Evolutionary conservation across 306 rosid species (phyloP).

Genomic region (Cotoneaster glaucophyllus): DNA sequence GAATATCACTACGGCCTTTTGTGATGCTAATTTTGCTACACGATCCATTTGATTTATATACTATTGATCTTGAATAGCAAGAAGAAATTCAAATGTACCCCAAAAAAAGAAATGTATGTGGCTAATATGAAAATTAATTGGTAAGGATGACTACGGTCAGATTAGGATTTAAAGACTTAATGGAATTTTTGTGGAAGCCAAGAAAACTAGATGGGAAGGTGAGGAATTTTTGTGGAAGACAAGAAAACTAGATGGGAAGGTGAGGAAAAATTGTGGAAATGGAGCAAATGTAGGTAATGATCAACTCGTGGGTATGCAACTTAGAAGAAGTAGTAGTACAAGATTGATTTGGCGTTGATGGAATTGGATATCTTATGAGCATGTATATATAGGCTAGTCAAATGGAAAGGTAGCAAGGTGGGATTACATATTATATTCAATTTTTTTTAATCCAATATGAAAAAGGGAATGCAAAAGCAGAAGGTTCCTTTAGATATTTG

Average conservation of each 20-base stretch:
- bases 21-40: slow-evolving; percentile 61
- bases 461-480: slow-evolving; percentile 17
- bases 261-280: neutral
- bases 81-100: neutral
- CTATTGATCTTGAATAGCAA: no score
- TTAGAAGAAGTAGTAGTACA: neutral
- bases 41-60: slow-evolving; percentile 48
- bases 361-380: slow-evolving; percentile 15
- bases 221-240: neutral
- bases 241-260: slow-evolving; percentile 2
- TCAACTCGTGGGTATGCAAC: neutral
- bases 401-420: neutral
- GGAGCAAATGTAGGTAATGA: slow-evolving; percentile 1
- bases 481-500: slow-evolving; percentile 33
- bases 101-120: neutral
- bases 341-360: slow-evolving; percentile 17
- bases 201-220: slow-evolving; percentile 1
- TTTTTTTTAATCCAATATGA: slow-evolving; percentile 3
- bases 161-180: neutral
- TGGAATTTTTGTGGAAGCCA: neutral
- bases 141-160: neutral
- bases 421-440: neutral
- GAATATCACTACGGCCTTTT: slow-evolving; percentile 92
- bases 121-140: neutral
- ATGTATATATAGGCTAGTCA: slow-evolving; percentile 17